Evolutionary conservation across 371 early-diverging fungal genomes (phyloP).

Genomic region (Haplosporangium sp.): DNA sequence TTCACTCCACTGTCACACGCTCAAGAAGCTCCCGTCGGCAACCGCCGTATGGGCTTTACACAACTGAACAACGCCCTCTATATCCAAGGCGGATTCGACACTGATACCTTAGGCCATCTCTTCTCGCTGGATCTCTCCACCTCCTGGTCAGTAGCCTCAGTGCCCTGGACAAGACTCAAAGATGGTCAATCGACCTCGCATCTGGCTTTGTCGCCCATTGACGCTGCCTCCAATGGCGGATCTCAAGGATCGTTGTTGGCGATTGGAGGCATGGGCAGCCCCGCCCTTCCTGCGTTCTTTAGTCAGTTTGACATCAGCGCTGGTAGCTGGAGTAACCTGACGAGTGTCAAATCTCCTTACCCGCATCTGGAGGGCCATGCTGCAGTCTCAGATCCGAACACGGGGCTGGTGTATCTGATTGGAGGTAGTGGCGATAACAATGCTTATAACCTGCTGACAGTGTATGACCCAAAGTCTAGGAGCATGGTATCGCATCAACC

Average conservation of each 20-base stretch:
- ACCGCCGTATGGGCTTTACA: conserved; percentile 35
- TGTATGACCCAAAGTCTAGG: conserved; percentile 24
- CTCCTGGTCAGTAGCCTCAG: conserved; percentile 12
- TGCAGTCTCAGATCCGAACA: conserved; percentile 30
- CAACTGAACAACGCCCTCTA: conserved; percentile 21
- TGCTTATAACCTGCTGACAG: conserved; percentile 16
- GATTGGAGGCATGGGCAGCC: conserved; percentile 21
- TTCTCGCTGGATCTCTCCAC: conserved; percentile 26
- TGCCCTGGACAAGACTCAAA: conserved; percentile 15
- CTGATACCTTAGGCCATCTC: conserved; percentile 9
- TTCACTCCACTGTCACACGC: not conserved
- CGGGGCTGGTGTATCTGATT: conserved; percentile 34
- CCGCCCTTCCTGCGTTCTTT: not conserved
- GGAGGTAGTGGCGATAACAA: conserved; percentile 23
- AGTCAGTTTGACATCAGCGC: conserved; percentile 14
- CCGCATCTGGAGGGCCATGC: conserved; percentile 33
- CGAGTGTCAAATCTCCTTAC: conserved; percentile 12
- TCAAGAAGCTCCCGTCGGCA: conserved; percentile 11
- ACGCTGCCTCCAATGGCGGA: conserved; percentile 18
- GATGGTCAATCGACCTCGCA: conserved; percentile 28
- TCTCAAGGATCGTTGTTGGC: conserved; percentile 20
- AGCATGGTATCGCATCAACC: conserved; percentile 15
- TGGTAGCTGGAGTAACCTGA: conserved; percentile 7
- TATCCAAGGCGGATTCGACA: conserved; percentile 40
- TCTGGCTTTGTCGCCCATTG: conserved; percentile 16